Evolutionary conservation across 768 basidiomycete genomes (phyloP), one percentile per base, ranked within the genome.

Genomic region (Cystoderma amianthinum): DNA sequence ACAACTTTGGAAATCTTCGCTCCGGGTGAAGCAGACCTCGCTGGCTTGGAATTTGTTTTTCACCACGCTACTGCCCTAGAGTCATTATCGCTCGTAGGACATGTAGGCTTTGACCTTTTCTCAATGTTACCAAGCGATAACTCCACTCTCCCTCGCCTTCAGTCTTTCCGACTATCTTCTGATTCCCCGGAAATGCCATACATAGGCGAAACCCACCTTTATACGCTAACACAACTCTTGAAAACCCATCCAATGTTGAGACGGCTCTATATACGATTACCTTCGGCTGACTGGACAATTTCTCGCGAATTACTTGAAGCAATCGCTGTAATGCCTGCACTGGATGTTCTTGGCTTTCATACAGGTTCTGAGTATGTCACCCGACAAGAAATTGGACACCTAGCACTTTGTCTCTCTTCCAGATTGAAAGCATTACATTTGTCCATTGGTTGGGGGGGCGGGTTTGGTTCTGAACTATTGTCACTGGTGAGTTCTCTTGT

Each of bases 281-380:
- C 61, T 0, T 55, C 42, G 16, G 43, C 62, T 6, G 21, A 43
- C 9, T 53, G 59, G 46, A 38, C 45, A 3, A 42, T 46, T 16
- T 44, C 53, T 5, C 41, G 43, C 11, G 36, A 46, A 4, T 33
- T 70, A 9, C 53, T 61, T 13, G 48, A 40, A 5, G 47, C 53
- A 12, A 50, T 67, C 11, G 43, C 44, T 24, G 48, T 52, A 9
- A 48, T 70, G 13, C 46, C 45, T 12, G 41, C 38, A 3, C 51
- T 70, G 16, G 59, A 64, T 28, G 64, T 64, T 18, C 48, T 68
- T 4, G 66, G 68, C 12, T 42, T 70, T n/a, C 63, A 68, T 44
- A 60, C 64, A 11, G 68, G 68, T 1, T 23, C 38, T 2, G 52
- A 55, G 20, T 32, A 38, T 34, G 52, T 67, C 20, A 32, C 49